A percentile compares a stretch with the other conserved stretches of the same genome.
Evolutionary conservation across 768 basidiomycete species (phyloP).

Genomic region (Cantharellus anzutake): DNA sequence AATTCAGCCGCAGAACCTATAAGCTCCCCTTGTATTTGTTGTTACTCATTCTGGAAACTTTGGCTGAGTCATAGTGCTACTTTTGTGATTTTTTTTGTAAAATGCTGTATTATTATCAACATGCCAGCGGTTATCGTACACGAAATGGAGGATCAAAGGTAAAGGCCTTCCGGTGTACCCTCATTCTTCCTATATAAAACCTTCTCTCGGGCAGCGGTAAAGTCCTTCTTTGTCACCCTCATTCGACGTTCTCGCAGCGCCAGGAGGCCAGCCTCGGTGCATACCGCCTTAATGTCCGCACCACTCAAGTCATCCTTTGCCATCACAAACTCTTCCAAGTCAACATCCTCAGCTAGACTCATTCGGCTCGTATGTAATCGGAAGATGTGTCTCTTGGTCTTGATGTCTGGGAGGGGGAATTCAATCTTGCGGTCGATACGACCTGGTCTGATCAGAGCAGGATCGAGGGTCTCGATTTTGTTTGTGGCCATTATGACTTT

Average conservation of each 20-base stretch:
- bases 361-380: slow-evolving; percentile 87
- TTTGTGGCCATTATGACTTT: slow-evolving; percentile 99
- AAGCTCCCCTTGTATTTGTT: no score
- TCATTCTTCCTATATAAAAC: slow-evolving; percentile 96
- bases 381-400: slow-evolving; percentile 99
- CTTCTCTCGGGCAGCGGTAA: slow-evolving; percentile 85
- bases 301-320: slow-evolving; percentile 93
- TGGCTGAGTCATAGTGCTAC: no score
- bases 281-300: slow-evolving; percentile 97
- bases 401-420: slow-evolving; percentile 91
- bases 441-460: slow-evolving; percentile 93
- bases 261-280: slow-evolving; percentile 93
- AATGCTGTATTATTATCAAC: no score
- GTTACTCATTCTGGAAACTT: no score
- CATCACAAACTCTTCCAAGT: slow-evolving; percentile 87
- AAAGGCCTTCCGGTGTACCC: slow-evolving; percentile 79
- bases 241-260: slow-evolving; percentile 87
- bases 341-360: slow-evolving; percentile 75
- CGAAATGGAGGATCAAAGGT: slow-evolving; percentile 30
- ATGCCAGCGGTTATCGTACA: no score
- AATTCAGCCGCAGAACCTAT: neutral
- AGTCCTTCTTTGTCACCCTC: slow-evolving; percentile 73
- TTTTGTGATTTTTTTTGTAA: no score
- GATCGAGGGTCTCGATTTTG: slow-evolving; percentile 90
- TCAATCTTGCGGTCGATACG: slow-evolving; percentile 99